Evolutionary conservation across 2,329 filamentous ascomycete genomes (phyloP).

Genomic region (Exserohilum rostratum): DNA sequence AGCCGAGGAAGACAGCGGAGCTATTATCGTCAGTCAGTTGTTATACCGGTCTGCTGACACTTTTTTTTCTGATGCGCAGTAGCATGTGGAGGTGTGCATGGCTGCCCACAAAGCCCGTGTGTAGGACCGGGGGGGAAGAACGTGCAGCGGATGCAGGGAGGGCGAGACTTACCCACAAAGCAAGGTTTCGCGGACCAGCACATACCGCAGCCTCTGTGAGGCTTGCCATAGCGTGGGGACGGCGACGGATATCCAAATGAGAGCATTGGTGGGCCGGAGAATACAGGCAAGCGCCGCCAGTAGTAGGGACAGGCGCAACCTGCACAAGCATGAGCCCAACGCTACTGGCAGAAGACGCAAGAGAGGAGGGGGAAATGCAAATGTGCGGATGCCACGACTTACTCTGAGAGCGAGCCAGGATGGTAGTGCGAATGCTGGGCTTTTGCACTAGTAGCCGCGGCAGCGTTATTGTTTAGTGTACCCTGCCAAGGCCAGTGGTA

Average conservation of each 20-base stretch:
- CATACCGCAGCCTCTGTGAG: conserved; percentile 53
- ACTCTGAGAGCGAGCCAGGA: conserved; percentile 36
- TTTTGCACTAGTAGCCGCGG: conserved; percentile 21
- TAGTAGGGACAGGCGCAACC: conserved; percentile 63
- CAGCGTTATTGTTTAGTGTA: conserved; percentile 19
- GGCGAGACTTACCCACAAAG: conserved; percentile 60
- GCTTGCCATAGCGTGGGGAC: conserved; percentile 58
- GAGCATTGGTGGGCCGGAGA: conserved; percentile 83
- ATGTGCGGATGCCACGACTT: conserved; percentile 21
- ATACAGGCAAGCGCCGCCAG: conserved; percentile 83
- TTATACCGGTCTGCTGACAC: conserved; percentile 19
- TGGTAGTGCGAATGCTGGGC: conserved; percentile 44
- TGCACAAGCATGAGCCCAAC: conserved; percentile 37
- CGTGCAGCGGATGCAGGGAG: conserved; percentile 19
- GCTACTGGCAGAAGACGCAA: not conserved
- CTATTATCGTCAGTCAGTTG: conserved; percentile 47
- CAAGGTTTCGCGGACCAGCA: conserved; percentile 67
- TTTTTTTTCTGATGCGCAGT: conserved; percentile 2
- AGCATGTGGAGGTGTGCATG: conserved; percentile 12
- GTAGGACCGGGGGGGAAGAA: conserved; percentile 4
- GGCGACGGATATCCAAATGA: conserved; percentile 79
- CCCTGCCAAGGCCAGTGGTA: conserved; percentile 84
- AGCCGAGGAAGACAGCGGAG: conserved; percentile 66
- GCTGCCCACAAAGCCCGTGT: conserved; percentile 6
- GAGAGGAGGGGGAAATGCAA: conserved; percentile 1